Evolutionary conservation across 768 basidiomycete species (phyloP).

Genomic region (Coprinopsis strossmayeri): DNA sequence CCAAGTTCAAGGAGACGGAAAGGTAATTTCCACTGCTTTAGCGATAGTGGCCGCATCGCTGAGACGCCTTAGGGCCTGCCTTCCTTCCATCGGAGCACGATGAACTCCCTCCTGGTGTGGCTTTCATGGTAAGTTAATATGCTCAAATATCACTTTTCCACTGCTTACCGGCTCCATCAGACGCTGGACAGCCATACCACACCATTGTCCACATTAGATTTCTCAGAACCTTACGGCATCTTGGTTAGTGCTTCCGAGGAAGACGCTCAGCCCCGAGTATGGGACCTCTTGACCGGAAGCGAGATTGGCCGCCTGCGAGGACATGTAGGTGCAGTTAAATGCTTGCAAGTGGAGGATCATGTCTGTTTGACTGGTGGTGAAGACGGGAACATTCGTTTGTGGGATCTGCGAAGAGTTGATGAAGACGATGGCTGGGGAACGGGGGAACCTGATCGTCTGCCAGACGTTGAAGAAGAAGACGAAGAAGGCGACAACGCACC

Average conservation of each 20-base stretch:
- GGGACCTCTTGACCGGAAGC: constrained; percentile 89
- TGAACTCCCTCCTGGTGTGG: constrained; percentile 87
- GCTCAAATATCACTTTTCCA: constrained; percentile 8
- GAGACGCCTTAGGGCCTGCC: constrained; percentile 66
- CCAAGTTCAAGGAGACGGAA: constrained; percentile 66
- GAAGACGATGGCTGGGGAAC: constrained; percentile 60
- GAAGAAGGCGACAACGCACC: constrained; percentile 36
- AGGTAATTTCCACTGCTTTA: constrained; percentile 30
- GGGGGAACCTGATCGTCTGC: constrained; percentile 48
- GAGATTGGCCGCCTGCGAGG: constrained; percentile 84
- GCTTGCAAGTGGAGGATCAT: constrained; percentile 87
- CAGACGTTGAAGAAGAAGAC: constrained; percentile 61
- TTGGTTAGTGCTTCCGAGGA: constrained; percentile 85
- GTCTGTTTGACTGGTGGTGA: constrained; percentile 87
- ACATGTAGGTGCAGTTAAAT: constrained; percentile 77
- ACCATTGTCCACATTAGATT: constrained; percentile 85
- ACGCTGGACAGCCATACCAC: constrained; percentile 76
- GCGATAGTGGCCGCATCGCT: neutral
- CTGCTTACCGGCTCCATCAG: constrained; percentile 30
- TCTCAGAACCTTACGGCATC: constrained; percentile 94
- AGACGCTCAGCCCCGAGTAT: constrained; percentile 83
- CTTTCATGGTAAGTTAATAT: constrained; percentile 84
- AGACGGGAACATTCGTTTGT: constrained; percentile 79
- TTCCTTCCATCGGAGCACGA: constrained; percentile 98
- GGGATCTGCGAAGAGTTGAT: constrained; percentile 86